These are phyloP conservation scores for Fusarium guadeloupense DNA, from an alignment of 2,329 filamentous ascomycete genomes.

Conservation along the genomic window DNA sequence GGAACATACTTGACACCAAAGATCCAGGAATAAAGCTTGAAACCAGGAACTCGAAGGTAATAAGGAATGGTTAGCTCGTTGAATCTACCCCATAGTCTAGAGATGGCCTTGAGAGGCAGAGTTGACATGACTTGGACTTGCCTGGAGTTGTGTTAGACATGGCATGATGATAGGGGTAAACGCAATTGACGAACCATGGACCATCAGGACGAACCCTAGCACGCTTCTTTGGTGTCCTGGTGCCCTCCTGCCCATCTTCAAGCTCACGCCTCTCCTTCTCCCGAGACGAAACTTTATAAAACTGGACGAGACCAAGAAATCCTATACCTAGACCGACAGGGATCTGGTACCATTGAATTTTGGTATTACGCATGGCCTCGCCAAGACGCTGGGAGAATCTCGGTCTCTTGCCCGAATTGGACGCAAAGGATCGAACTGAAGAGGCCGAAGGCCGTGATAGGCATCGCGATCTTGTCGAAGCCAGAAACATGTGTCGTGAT, in stretches of 20 bases:
- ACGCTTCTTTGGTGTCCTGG: slow-evolving; percentile 59
- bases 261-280: slow-evolving; percentile 62
- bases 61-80: slow-evolving; percentile 91
- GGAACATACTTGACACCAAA: slow-evolving; percentile 80
- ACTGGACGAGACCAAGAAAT: slow-evolving; percentile 83
- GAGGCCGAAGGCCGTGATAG: slow-evolving; percentile 37
- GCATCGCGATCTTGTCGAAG: slow-evolving; percentile 40
- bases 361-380: slow-evolving; percentile 60
- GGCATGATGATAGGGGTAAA: slow-evolving; percentile 19
- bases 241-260: slow-evolving; percentile 55
- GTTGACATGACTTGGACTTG: slow-evolving; percentile 95
- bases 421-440: slow-evolving; percentile 46
- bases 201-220: slow-evolving; percentile 79
- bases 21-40: slow-evolving; percentile 88
- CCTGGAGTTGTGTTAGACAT: slow-evolving; percentile 53
- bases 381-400: slow-evolving; percentile 63
- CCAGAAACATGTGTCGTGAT: slow-evolving; percentile 37
- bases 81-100: slow-evolving; percentile 88
- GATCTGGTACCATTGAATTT: slow-evolving; percentile 88
- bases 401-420: slow-evolving; percentile 55
- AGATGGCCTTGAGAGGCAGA: slow-evolving; percentile 88
- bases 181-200: slow-evolving; percentile 69
- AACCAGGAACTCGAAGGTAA: slow-evolving; percentile 86
- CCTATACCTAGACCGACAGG: slow-evolving; percentile 86
- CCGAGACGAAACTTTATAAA: slow-evolving; percentile 76